Conservation (phyloP, 83 land plant species). For the Picea engelmannii region DNA sequence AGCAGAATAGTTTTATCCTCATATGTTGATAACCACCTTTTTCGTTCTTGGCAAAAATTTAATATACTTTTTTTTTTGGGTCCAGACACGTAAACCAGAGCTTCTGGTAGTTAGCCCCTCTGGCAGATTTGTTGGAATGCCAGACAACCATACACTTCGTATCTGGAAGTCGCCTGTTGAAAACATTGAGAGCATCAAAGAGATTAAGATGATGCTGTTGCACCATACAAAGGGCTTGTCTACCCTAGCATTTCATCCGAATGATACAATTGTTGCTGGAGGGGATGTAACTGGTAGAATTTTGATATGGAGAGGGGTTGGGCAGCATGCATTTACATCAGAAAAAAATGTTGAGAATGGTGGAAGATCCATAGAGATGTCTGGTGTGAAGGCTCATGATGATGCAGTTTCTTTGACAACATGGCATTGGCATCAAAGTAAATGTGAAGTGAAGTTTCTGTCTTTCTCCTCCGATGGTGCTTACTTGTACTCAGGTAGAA, state of each 20-base stretch:
- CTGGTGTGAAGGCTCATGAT: too few relatives aligned
- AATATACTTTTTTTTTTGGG: too few relatives aligned
- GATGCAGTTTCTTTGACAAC: too few relatives aligned
- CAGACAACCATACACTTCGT: constrained; percentile 34
- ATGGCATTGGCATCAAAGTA: too few relatives aligned
- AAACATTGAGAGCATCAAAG: constrained; percentile 23
- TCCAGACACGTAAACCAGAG: constrained; percentile 45
- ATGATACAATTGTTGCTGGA: constrained; percentile 79
- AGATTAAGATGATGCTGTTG: constrained; percentile 45
- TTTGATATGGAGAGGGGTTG: constrained; percentile 84
- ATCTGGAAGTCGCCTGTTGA: constrained; percentile 58
- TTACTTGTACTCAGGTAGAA: too few relatives aligned
- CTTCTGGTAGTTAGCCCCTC: constrained; percentile 35
- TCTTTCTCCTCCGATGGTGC: too few relatives aligned
- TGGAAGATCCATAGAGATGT: too few relatives aligned
- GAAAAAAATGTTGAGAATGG: too few relatives aligned
- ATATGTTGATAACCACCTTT: neutral
- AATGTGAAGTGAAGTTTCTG: too few relatives aligned
- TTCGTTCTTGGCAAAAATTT: neutral
- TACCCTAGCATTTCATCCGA: constrained; percentile 80
- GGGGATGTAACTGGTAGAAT: constrained; percentile 89
- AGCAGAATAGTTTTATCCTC: neutral
- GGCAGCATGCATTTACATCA: too few relatives aligned
- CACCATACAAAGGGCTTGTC: constrained; percentile 71
- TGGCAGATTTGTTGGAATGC: constrained; percentile 71